Base-by-base conservation (phyloP, 2,329 filamentous ascomycete species). In the Tympanopsis confertula region DNA sequence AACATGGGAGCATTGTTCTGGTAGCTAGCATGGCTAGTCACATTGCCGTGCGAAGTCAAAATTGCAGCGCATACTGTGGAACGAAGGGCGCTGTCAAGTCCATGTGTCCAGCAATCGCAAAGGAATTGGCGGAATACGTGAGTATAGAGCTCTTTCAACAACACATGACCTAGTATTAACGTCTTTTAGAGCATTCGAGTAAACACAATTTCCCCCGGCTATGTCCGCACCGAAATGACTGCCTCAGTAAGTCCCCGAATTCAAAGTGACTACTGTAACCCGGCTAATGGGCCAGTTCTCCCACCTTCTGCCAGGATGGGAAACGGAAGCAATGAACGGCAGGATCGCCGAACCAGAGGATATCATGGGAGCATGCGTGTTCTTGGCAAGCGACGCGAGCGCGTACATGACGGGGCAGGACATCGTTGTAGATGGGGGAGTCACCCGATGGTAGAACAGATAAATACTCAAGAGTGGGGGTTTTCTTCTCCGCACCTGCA, bases 1-100 rank as follows among this genome's bases (percentile, higher is more conserved):
- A 60, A 38, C 59, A 59, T 38, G 68, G 69, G 1, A 69, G 67
- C 40, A 71, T 73, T 38, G 57, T 74, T 10, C 50, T 73, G 3
- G 64, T 73, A 0, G 68, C 68, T 1, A 69, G 66, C 38, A 72
- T 73, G 46, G 68, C 68, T 0, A 64, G 63, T 19, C 56, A 68
- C 39, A 66, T 70, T 44, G 68, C 68, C 0, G 63, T 71, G 14
- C 57, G 63, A 5, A 63, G 61, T 13, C 66, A 72, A 46, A 49
- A 58, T 22, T 65, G 60, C 35, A 64, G 59, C 29, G 62, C 61
- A 4, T 69, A 69, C 38, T 66, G 63, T 44, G 63, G 58, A 3
- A 62, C 58, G 0, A 69, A 68, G 45, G 65, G 64, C 0, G 64
- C 65, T 0, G 65, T 69, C 14, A 50, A 56, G 30, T 59, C 60